Evolutionary conservation across 2,329 filamentous ascomycete genomes (phyloP), one percentile per base, ranked within the genome.

Genomic region (Diplodia intermedia): DNA sequence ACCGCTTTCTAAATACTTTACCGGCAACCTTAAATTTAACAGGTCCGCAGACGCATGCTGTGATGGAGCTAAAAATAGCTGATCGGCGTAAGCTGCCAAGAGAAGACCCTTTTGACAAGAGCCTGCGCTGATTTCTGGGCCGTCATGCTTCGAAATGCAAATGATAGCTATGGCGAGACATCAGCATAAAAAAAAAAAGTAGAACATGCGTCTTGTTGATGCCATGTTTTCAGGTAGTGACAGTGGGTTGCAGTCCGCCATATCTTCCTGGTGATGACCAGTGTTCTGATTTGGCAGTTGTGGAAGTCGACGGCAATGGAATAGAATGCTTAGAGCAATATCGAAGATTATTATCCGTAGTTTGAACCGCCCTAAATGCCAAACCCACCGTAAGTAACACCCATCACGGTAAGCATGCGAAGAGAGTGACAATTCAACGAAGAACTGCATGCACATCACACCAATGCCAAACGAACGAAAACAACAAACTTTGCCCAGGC

Each of bases 11-110:
- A 15, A 31, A 7, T 18, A 12, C 4, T 18, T 9, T n/a, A 18
- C n/a, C 9, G 11, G 50, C 14, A 14, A 53, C 26, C 23, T 53
- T 29, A 18, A 8, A 26, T 29, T 20, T 23, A 33, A 33, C 31
- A 8, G 31, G 31, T 15, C 11, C 7, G n/a, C 54, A 14, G 12
- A 15, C 54, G 36, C 33, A 47, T 9, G 43, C 9, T 26, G 20
- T 5, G n/a, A 3, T 1, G 31, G 33, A 2, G 54, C 33, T 11
- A 26, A 57, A 57, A 38, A 26, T 57, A 57, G 12, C 9, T 57
- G 36, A 57, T 57, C 54, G 4, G 36, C 54, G 54, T 57, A 38
- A 57, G 54, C 54, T 38, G 33, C 54, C 54, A 57, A 57, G 54
- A 43, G 15, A 11, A 31, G 2, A 6, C 9, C 33, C 5, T 15